Evolutionary conservation across 306 rosid genomes (phyloP), one percentile per base, ranked within the genome.

Genomic region (Clitoria ternatea): DNA sequence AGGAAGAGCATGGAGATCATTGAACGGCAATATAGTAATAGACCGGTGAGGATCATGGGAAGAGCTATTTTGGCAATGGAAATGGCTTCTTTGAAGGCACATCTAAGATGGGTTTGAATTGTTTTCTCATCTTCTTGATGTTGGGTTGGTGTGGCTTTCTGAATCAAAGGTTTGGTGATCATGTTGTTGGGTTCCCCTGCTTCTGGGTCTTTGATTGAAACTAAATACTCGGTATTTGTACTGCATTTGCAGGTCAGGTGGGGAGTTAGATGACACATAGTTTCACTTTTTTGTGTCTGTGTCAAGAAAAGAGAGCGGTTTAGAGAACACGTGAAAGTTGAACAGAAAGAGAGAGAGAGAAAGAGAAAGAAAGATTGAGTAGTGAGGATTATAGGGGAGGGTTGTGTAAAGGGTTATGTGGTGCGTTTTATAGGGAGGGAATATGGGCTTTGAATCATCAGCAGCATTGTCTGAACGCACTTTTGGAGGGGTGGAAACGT

Each of bases 1-100:
- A 92, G 96, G 80, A 92, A 92, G 69, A 92, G 85, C 96, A 92
- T 85, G 87, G 98, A 92, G 75, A 92, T 88, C 89, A 90, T 82
- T 1, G 96, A 92, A 33, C 98, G 96, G 36, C 96, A 90, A 33
- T 92, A 92, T 10, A 92, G 91, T 22, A 92, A 63, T 11, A 92
- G 92, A 2, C 98, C 95, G 0, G 98, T 90, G 15, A 92, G 81
- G 26, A 92, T 84, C 88, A 90, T 90, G 6, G 98, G 98, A n/a
- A 92, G 64, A 63, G 91, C 96, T 12, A 92, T 86, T 35, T 77
- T 71, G 70, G 85, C 56, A 27, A 90, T 83, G 73, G 89, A 80
- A 10, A 77, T 66, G 6, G 66, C 69, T 68, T 92, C 98, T 35
- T 61, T 53, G 3, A 80, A 2, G 14, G 77, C 76, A 5, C 53